Evolutionary conservation across 164 flowering plant species (phyloP), one percentile per base, ranked within the genome.

Genomic region (Aristolochia contorta): DNA sequence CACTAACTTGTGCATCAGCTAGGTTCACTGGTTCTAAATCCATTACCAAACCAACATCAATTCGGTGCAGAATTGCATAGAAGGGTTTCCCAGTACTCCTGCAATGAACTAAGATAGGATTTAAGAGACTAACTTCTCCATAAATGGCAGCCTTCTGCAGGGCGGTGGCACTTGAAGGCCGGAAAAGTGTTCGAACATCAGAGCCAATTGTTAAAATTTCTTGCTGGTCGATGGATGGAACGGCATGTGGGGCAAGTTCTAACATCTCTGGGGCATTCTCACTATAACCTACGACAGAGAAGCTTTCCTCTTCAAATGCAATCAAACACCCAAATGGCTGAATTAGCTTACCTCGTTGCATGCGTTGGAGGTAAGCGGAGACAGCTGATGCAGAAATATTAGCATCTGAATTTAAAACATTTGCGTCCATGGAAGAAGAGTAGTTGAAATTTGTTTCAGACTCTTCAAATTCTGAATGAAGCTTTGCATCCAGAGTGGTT

Each of bases 241-340:
- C 89, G 6, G 92, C 83, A 60, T 79, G 84, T 9, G 86, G 82
- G 10, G 82, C 69, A 52, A 86, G 74, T 48, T 83, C 89, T 68
- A 86, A 71, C 87, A 86, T 86, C 69, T 86, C 89, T 0, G 79
- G 82, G 41, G 89, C 83, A 63, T 86, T 86, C 71, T 83, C 87
- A 53, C 92, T 86, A 64, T 75, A 83, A 3, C 84, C 92, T 56
- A 86, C 65, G 64, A 86, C 77, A 7, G 68, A 33, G 32, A 86
- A 75, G 47, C 59, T 76, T 0, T 71, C 66, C 60, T 80, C 86
- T 49, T 86, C 87, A 14, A 83, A 78, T 0, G 82, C 85, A 67
- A 86, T 79, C 61, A 83, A 25, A 63, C 89, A 83, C 10, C 92
- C 92, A 65, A 86, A 86, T 0, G 89, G 81, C 66, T 86, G 89